A percentile compares a stretch with the other conserved stretches of the same genome.
phyloP scores from a whole-genome alignment of 2,329 filamentous ascomycete genomes.

The Penicillium nordicum region DNA sequence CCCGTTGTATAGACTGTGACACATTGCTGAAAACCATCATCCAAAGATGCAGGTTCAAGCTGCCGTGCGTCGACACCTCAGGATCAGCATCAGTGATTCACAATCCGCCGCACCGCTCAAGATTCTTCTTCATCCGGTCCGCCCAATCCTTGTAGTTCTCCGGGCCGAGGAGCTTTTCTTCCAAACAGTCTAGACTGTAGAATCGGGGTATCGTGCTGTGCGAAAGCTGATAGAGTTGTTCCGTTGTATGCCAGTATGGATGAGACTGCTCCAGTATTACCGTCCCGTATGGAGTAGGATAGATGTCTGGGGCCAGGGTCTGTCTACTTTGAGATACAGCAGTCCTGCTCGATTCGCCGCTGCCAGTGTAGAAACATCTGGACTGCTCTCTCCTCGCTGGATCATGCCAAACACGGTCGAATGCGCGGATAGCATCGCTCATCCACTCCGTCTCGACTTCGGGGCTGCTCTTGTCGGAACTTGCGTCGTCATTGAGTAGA shows the following conservation, averaged over 20 bases:
- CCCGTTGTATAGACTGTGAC: neutral
- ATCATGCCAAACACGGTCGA: neutral
- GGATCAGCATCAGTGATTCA: neutral
- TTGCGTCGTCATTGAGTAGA: neutral
- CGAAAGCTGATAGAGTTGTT: neutral
- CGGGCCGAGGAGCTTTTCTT: conserved; percentile 1
- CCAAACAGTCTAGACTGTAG: neutral
- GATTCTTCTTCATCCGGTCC: neutral
- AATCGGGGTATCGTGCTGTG: neutral
- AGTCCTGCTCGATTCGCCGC: neutral
- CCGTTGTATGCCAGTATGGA: neutral
- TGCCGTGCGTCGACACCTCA: neutral
- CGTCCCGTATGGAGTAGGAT: neutral
- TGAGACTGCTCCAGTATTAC: neutral
- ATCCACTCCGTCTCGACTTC: neutral
- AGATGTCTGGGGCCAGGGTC: neutral
- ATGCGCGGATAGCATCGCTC: neutral
- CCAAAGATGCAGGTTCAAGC: neutral
- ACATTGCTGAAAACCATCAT: conserved; percentile 3
- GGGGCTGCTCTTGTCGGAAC: neutral
- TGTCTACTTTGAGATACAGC: neutral
- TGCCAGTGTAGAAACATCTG: neutral
- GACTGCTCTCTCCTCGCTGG: neutral
- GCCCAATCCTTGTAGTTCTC: conserved; percentile 7
- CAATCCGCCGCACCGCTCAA: neutral